A percentile compares a stretch with the other conserved stretches of the same genome.
phyloP scores from a whole-genome alignment of 1,284 basidiomycete genomes.

The Neolentinus lepideus region DNA sequence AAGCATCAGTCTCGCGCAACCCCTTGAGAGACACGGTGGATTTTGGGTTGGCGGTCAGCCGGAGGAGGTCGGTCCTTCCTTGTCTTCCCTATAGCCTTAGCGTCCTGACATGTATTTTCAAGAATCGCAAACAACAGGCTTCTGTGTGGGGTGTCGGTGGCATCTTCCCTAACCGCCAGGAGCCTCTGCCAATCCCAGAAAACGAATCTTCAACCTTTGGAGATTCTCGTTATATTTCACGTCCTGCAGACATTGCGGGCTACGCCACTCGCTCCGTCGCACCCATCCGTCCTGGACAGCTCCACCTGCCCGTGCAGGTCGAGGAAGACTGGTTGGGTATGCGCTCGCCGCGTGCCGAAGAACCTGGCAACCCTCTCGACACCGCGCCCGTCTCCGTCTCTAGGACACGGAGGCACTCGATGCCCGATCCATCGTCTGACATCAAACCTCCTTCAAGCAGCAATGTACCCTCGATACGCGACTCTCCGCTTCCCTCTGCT shows the following conservation, averaged over 20 bases:
- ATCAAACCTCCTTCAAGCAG: background rate
- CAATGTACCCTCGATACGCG: too few species aligned
- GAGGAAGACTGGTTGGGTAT: background rate
- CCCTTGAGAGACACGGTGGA: background rate
- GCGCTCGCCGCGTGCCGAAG: background rate
- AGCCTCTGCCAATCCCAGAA: background rate
- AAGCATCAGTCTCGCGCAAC: background rate
- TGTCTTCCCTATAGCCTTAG: background rate
- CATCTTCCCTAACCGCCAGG: background rate
- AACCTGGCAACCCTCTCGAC: background rate
- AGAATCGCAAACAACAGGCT: background rate
- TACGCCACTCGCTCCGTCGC: background rate
- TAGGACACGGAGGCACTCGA: background rate
- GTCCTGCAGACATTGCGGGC: background rate
- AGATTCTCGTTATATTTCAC: background rate
- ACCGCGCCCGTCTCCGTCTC: background rate
- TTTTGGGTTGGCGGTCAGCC: background rate
- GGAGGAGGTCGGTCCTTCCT: background rate
- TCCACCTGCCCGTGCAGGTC: background rate
- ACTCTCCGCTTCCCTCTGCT: background rate
- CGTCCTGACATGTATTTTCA: background rate
- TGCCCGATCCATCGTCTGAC: background rate
- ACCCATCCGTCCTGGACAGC: background rate
- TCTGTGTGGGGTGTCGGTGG: background rate
- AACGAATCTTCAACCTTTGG: background rate